Base-by-base conservation (phyloP, 1,139 yeast genomes). In the Wickerhamiella pararugosa region DNA sequence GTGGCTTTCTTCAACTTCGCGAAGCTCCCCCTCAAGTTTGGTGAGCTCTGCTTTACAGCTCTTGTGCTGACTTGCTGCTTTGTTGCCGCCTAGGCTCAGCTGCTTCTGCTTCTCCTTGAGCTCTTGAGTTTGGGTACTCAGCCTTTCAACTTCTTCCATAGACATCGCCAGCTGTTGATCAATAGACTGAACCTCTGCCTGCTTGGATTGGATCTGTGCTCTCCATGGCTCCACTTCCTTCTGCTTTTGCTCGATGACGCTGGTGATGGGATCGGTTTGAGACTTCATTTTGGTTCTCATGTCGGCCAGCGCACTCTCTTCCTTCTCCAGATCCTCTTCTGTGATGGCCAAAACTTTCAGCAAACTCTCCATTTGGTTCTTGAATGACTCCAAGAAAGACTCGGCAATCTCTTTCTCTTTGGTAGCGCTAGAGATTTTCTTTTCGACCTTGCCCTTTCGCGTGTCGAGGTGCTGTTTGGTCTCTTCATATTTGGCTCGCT, bases 161-260 rank as follows among this genome's bases (percentile, higher is more conserved):
- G 74, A 73, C 5, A 64, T 63, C 37, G 70, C 68, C 2, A 82
- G 81, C 47, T 71, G 73, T 10, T 65, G 62, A 37, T 67, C 69
- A 41, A 76, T 69, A 15, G 62, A 61, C 15, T 76, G 73, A 7
- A 82, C 71, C 36, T 76, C 75, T 27, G 83, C 73, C 47, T 75
- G 76, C 45, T 79, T 79, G 26, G 71, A 70, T 46, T 75, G 76
- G 33, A 86, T 65, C 50, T 76, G 71, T 31, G 71, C 76, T 47
- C 75, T 76, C 92, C 94, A 86, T 0, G 98, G 98, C 48, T 82
- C 90, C 6, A 86, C 62, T 48, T 77, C 67, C 7, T 67, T 68
- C 53, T 83, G 92, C 34, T 77, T 62, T 5, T 55, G 52, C 51
- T 76, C 83, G 42, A 84, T 77, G 53, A 79, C 69, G 15, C 68